phyloP scores from a whole-genome alignment of 2,329 filamentous ascomycete genomes.

The Fusarium graminum region DNA sequence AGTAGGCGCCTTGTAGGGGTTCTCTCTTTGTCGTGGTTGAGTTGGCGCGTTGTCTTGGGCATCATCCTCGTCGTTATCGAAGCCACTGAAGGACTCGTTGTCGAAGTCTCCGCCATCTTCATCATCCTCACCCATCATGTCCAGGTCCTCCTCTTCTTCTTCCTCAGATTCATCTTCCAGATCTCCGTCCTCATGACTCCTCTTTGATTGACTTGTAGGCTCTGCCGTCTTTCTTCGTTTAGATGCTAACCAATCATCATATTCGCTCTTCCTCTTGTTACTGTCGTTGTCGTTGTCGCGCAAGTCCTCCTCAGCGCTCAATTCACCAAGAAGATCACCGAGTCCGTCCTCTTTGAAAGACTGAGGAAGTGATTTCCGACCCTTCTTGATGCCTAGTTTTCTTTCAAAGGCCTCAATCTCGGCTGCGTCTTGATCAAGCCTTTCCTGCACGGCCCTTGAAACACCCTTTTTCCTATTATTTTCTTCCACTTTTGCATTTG shows the following conservation, averaged over 20 bases:
- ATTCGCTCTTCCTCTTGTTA: conserved; percentile 71
- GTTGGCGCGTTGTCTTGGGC: conserved; percentile 50
- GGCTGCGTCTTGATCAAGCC: conserved; percentile 83
- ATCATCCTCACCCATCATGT: conserved; percentile 43
- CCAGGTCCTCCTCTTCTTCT: conserved; percentile 33
- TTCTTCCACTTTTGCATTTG: conserved; percentile 34
- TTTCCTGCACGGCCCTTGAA: conserved; percentile 57
- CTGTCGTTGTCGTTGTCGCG: conserved; percentile 66
- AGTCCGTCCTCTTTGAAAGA: conserved; percentile 86
- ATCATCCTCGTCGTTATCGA: conserved; percentile 54
- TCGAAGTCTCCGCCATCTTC: conserved; percentile 51
- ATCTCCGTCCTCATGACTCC: conserved; percentile 23
- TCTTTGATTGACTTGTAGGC: conserved; percentile 15
- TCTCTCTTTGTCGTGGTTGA: conserved; percentile 74
- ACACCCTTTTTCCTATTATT: conserved; percentile 47
- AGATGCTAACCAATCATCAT: conserved; percentile 70
- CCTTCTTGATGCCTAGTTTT: conserved; percentile 83
- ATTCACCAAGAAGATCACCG: conserved; percentile 79
- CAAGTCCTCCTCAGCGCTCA: conserved; percentile 59
- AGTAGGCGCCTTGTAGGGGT: conserved; percentile 86
- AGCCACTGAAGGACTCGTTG: conserved; percentile 57
- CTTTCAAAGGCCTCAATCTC: conserved; percentile 91
- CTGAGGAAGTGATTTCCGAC: conserved; percentile 79
- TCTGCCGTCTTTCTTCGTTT: conserved; percentile 65
- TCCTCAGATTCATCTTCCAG: conserved; percentile 43